Base-by-base conservation (phyloP, 1,284 basidiomycete genomes). In the Austroboletus niveus region DNA sequence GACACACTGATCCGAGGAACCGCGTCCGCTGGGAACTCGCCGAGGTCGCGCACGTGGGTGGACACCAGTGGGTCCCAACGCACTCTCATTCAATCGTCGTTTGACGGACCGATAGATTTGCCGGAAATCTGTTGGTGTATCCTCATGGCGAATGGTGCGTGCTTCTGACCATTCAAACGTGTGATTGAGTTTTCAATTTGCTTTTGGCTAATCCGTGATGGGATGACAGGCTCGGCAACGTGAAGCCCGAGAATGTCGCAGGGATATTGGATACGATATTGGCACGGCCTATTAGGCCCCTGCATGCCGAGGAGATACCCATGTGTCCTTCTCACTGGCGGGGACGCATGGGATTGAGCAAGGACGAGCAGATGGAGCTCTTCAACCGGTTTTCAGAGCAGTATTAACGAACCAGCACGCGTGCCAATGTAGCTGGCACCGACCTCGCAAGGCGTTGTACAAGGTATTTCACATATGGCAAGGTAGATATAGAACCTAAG, bases 1-100 rank as follows among this genome's bases (percentile, higher is more conserved):
- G 73, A 49, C 12, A 35, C 34, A 10, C 69, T 9, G 63, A 70
- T 49, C 56, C 53, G 1, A 58, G 65, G 36, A 46, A 42, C 1
- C 60, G 60, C 3, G 65, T 82, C 36, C 72, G 34, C 34, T 35
- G 34, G 34, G 12, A 70, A 45, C 70, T 93, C 2, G 80, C 80
- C 2, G 83, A 89, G 58, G 79, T 88, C 12, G 86, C 79, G 1
- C 92, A 94, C 70, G 85, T 94, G 41, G 92, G 92, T 2, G 89
- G 89, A 24, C 92, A 94, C 71, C 80, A 89, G 89, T 92, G 65
- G 64, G 85, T 75, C 30, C 17, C 10, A 12, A 5, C 10, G 9
- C 10, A 6, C n/a, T 15, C 6, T 15, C 9, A 11, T 12, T 36
- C 14, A 34, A 48, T 45, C 27, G 27, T 29, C 27, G 27, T 7